phyloP scores from a whole-genome alignment of 441 rosid species.

The Macaranga tanarius region DNA sequence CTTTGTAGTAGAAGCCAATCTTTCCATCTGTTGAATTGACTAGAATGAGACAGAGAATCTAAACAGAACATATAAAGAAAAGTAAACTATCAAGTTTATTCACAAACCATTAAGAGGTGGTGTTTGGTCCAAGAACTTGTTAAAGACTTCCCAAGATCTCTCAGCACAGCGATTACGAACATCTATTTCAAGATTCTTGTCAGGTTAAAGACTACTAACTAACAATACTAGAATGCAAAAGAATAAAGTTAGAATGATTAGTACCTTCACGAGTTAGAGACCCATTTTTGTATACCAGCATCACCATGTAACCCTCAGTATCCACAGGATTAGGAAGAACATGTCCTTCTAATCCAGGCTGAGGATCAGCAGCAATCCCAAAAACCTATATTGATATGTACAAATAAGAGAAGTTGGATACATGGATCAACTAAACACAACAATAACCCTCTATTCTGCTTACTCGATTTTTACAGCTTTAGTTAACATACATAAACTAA shows the following conservation, averaged over 20 bases:
- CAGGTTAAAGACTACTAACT: constrained; percentile 8
- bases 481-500: background rate
- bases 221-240: constrained; percentile 2
- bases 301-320: constrained; percentile 81
- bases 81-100: background rate
- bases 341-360: constrained; percentile 83
- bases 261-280: constrained; percentile 90
- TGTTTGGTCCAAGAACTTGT: constrained; percentile 63
- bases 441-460: background rate
- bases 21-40: constrained; percentile 58
- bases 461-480: background rate
- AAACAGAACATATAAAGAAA: constrained; percentile 8
- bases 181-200: constrained; percentile 36
- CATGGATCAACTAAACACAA: background rate
- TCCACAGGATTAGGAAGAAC: constrained; percentile 87
- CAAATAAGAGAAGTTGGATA: background rate
- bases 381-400: constrained; percentile 49
- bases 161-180: constrained; percentile 63
- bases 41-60: constrained; percentile 30
- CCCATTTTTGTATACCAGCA: constrained; percentile 81
- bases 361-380: constrained; percentile 69
- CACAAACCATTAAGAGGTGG: constrained; percentile 67
- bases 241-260: background rate
- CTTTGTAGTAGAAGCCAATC: constrained; percentile 90
- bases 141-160: constrained; percentile 78